phyloP scores from a whole-genome alignment of 306 rosid species.

The Rosa chinensis region DNA sequence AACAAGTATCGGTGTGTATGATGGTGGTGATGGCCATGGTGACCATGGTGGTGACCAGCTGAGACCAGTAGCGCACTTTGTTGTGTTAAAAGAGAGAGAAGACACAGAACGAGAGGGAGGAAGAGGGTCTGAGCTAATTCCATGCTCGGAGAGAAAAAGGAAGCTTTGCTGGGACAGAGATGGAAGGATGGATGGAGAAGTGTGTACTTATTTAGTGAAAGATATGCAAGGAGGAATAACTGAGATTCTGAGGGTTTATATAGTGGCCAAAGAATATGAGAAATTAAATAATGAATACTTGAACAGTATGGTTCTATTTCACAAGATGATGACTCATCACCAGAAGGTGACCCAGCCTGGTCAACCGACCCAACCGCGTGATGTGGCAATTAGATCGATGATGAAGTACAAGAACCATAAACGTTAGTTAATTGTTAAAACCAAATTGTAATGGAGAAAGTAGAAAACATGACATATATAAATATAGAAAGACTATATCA shows the following conservation, averaged over 20 bases:
- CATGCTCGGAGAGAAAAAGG: conserved; percentile 8
- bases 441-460: neutral
- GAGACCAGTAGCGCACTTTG: conserved; percentile 9
- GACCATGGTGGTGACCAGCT: conserved; percentile 13
- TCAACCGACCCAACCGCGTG: neutral
- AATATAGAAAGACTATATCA: neutral
- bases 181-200: neutral
- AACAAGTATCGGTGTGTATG: conserved; percentile 4
- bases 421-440: neutral
- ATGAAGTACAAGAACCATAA: neutral
- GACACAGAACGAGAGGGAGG: conserved; percentile 22
- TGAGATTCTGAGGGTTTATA: neutral
- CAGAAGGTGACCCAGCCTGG: neutral
- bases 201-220: neutral
- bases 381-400: neutral
- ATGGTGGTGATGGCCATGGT: neutral
- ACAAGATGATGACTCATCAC: neutral
- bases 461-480: no score
- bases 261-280: neutral
- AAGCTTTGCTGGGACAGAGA: neutral
- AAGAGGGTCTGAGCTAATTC: conserved; percentile 17
- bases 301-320: neutral
- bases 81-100: conserved; percentile 8
- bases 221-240: neutral
- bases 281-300: neutral